Base-by-base conservation (phyloP, 306 rosid species). In the Pueraria montana region DNA sequence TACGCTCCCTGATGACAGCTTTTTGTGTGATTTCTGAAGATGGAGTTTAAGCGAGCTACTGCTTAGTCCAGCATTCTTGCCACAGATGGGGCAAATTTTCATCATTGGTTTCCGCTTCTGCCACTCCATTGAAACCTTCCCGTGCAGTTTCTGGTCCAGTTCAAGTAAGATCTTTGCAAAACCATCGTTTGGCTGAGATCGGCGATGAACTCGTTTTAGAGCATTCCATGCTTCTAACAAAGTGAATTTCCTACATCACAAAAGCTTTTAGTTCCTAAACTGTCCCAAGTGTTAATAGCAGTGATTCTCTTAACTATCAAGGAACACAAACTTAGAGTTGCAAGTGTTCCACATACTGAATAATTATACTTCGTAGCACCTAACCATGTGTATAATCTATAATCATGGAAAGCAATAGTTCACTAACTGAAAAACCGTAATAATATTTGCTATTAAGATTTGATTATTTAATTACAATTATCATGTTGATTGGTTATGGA, bases 161-260 rank as follows among this genome's bases (percentile, higher is more conserved):
- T 85, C 90, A 42, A 77, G 27, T 58, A 96, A 86, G 83, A 86
- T 81, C 88, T 88, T 92, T 1, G 94, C 97, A 74, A 96, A 94
- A 62, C 98, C 98, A 4, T 96, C 98, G 9, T 96, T 96, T 0
- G 99, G 99, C 58, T 93, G 99, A 1, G 99, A 97, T 76, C 96
- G 91, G 1, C 96, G 93, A 80, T 96, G 99, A 75, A 87, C 94
- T 84, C 81, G 87, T 76, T 92, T 96, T 58, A 96, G 84, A 42
- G 86, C 53, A 58, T 82, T 94, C 99, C 99, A 96, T 77, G 99
- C 97, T 77, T 93, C 83, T 83, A 83, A 36, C 21, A 93, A 82
- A 17, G 96, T 91, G 75, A 84, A 87, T 7, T 89, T 93, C 92
- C 98, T 93, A 89, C 85, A 81, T 75, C 84, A 76, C 48, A 69